A percentile compares a stretch with the other conserved stretches of the same genome.
phyloP scores from a whole-genome alignment of 768 basidiomycete species.

The Psilocybe cyanescens region DNA sequence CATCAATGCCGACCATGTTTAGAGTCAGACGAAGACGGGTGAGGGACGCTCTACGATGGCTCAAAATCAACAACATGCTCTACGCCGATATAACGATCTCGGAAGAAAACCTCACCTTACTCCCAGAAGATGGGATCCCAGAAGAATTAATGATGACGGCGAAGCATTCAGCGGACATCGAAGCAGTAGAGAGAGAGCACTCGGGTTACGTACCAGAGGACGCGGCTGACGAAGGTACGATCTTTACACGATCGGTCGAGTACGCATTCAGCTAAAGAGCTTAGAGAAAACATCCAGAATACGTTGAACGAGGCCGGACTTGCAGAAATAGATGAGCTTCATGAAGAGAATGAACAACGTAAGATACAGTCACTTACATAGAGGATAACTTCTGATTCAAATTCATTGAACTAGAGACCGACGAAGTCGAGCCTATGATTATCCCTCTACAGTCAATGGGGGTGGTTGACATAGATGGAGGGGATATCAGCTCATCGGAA shows the following conservation, averaged over 20 bases:
- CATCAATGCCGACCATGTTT: slow-evolving; percentile 17
- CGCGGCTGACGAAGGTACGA: neutral
- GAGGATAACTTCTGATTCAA: too few species aligned
- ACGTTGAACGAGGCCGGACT: slow-evolving; percentile 3
- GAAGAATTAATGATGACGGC: slow-evolving; percentile 25
- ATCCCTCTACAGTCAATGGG: slow-evolving; percentile 30
- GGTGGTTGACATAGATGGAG: slow-evolving; percentile 22
- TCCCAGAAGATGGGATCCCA: slow-evolving; percentile 38
- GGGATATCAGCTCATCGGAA: slow-evolving; percentile 15
- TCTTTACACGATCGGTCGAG: neutral
- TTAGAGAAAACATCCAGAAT: neutral
- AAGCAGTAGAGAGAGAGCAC: slow-evolving; percentile 26
- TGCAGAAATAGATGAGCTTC: neutral
- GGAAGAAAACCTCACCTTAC: slow-evolving; percentile 11
- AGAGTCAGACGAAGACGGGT: slow-evolving; percentile 25
- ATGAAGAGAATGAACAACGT: too few species aligned
- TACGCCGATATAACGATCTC: slow-evolving; percentile 16
- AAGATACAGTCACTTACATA: too few species aligned
- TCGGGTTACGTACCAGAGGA: slow-evolving; percentile 32
- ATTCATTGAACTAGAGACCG: too few species aligned
- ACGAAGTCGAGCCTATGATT: slow-evolving; percentile 12
- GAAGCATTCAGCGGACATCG: slow-evolving; percentile 21
- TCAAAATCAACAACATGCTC: slow-evolving; percentile 17
- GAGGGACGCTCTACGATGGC: slow-evolving; percentile 34
- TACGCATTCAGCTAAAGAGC: neutral